A percentile compares a stretch with the other conserved stretches of the same genome.
phyloP scores from a whole-genome alignment of 106 monocot genomes.

The Phalaenopsis aphrodite region DNA sequence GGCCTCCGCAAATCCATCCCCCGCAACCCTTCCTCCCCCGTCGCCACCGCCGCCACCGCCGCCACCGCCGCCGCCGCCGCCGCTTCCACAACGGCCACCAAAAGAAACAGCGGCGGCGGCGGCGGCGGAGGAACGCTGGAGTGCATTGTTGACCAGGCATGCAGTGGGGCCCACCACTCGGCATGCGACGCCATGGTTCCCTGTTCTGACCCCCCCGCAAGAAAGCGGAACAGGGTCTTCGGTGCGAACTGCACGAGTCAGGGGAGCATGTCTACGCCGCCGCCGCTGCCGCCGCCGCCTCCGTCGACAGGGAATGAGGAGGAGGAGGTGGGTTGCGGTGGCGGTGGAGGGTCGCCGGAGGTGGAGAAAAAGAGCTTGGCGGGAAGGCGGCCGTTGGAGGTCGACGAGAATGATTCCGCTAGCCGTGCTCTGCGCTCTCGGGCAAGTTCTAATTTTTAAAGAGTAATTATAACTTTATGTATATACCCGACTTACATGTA shows the following conservation, averaged over 20 bases:
- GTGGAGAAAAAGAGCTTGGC: constrained; percentile 50
- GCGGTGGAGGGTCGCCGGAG: constrained; percentile 29
- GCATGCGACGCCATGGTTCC: constrained; percentile 41
- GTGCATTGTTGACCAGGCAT: constrained; percentile 50
- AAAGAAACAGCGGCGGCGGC: too few relatives aligned
- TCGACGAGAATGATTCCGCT: constrained; percentile 34
- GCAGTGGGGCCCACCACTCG: not conserved
- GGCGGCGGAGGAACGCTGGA: constrained; percentile 45
- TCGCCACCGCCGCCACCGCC: not conserved
- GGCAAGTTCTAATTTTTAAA: constrained; percentile 1
- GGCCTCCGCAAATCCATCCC: constrained; percentile 31
- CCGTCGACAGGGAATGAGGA: constrained; percentile 11
- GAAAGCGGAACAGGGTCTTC: not conserved
- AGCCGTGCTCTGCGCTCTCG: constrained; percentile 34
- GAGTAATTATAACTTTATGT: not conserved
- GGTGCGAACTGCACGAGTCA: constrained; percentile 17
- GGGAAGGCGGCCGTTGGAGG: not conserved
- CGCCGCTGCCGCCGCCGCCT: not conserved
- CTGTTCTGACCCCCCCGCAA: constrained; percentile 8
- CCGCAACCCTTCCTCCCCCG: constrained; percentile 12
- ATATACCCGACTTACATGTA: too few relatives aligned
- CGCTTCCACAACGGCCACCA: not conserved
- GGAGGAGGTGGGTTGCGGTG: not conserved
- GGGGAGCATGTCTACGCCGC: constrained; percentile 13
- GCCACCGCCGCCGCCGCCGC: not conserved